These are phyloP conservation scores for Clarireedia hainanense DNA, from an alignment of 2,329 filamentous ascomycete species.

Conservation along the genomic window DNA sequence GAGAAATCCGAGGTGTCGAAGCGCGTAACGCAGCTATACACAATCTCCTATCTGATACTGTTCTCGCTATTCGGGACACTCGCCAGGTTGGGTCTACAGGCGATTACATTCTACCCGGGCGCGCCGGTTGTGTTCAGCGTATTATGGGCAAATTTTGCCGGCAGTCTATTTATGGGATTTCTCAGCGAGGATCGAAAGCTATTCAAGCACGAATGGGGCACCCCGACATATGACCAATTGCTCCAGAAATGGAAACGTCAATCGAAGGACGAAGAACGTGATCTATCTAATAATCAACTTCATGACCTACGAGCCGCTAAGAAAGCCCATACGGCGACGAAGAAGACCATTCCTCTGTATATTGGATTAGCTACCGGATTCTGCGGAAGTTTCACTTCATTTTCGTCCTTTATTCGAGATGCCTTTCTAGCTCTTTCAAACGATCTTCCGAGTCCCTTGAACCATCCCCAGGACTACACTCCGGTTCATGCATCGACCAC, in stretches of 20 bases:
- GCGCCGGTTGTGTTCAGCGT: constrained; percentile 67
- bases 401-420: constrained; percentile 79
- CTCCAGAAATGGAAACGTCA: constrained; percentile 30
- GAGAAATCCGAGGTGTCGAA: constrained; percentile 35
- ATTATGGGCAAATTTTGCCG: constrained; percentile 82
- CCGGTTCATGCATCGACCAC: constrained; percentile 28
- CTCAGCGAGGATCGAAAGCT: constrained; percentile 69
- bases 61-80: constrained; percentile 82
- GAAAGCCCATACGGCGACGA: constrained; percentile 54
- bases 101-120: constrained; percentile 71
- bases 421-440: constrained; percentile 74
- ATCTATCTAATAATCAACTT: constrained; percentile 12
- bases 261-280: constrained; percentile 33
- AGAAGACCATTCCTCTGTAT: constrained; percentile 84
- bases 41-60: constrained; percentile 72
- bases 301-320: constrained; percentile 39
- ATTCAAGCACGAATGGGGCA: constrained; percentile 62
- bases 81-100: constrained; percentile 71
- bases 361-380: constrained; percentile 81
- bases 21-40: constrained; percentile 55
- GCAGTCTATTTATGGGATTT: constrained; percentile 79
- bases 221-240: constrained; percentile 32
- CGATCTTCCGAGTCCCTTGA: constrained; percentile 48
- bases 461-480: constrained; percentile 31
- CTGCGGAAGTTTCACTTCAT: constrained; percentile 84